Evolutionary conservation across 495 filamentous ascomycete genomes (phyloP), one percentile per base, ranked within the genome.

Genomic region (Podospora pseudopauciseta): DNA sequence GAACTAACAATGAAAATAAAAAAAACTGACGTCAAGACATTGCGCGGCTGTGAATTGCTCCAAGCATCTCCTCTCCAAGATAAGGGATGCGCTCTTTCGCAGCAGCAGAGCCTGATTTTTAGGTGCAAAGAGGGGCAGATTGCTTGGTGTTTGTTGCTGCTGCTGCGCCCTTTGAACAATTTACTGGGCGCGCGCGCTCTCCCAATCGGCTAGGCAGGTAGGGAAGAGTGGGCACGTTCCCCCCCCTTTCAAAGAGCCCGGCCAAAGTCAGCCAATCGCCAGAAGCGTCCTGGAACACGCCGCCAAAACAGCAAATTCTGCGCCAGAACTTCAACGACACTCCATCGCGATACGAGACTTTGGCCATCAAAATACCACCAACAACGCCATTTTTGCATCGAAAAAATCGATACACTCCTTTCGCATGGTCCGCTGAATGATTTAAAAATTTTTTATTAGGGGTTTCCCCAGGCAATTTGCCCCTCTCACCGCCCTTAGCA

Each of bases 251-350:
- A 74, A 74, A 60, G 13, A 44, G 39, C 32, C 39, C 7, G 13
- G 39, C 39, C 59, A 65, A 72, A 28, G 15, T 32, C 61, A 49
- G 70, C 74, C 74, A 78, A 76, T 76, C 70, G 76, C 73, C 66
- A 67, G 67, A 65, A 67, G 26, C 66, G 64, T 68, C 61, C 65
- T 68, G 70, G 72, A 71, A 74, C 65, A 71, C 69, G 74, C 72
- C 72, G 72, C 71, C 65, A 71, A 74, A 72, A 70, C 66, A 71
- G 75, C 74, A 83, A 81, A 82, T 81, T 84, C 78, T 82, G 80
- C 81, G 77, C 76, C 76, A 72, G 75, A 80, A 74, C 71, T 75
- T 75, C 85, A 88, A 89, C 88, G 87, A 88, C 88, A 89, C 86
- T 84, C 82, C 87, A 88, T 84, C 87, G 73, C 77, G 78, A 74